Conservation (phyloP, 179 eudicot genomes). For the Spinacia oleracea region DNA sequence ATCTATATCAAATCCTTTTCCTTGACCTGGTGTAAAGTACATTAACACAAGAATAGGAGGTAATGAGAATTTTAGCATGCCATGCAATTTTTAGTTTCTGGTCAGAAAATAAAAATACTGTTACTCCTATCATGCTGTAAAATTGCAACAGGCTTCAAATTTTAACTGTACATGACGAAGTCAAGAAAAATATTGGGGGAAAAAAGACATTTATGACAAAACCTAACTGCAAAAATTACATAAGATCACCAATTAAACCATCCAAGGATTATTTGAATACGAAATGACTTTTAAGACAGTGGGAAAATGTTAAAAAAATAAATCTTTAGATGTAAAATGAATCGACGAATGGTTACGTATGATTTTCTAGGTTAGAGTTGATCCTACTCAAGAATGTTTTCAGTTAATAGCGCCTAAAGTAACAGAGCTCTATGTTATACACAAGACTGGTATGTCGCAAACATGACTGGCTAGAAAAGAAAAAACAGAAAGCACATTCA, state of each 20-base stretch:
- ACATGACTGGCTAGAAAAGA: not conserved
- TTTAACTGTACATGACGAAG: not conserved
- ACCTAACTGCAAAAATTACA: not conserved
- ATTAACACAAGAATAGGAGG: not conserved
- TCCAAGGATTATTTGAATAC: not conserved
- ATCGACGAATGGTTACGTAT: not conserved
- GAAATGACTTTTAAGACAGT: not conserved
- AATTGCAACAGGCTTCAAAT: not conserved
- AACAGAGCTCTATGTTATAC: no score
- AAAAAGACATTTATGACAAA: not conserved
- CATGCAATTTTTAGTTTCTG: not conserved
- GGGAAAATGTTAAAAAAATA: not conserved
- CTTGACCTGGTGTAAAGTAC: constrained; percentile 65
- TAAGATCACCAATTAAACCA: not conserved
- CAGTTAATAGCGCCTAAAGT: no score
- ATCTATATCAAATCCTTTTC: constrained; percentile 89
- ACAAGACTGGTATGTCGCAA: no score
- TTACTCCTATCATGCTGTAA: not conserved
- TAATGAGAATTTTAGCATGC: constrained; percentile 4
- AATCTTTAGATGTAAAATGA: not conserved
- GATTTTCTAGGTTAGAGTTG: not conserved
- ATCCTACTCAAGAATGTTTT: not conserved
- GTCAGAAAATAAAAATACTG: not conserved
- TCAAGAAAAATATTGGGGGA: not conserved
- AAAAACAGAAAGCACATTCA: not conserved